Evolutionary conservation across 1,284 basidiomycete genomes (phyloP), one percentile per base, ranked within the genome.

Genomic region (Leccinum fallax): DNA sequence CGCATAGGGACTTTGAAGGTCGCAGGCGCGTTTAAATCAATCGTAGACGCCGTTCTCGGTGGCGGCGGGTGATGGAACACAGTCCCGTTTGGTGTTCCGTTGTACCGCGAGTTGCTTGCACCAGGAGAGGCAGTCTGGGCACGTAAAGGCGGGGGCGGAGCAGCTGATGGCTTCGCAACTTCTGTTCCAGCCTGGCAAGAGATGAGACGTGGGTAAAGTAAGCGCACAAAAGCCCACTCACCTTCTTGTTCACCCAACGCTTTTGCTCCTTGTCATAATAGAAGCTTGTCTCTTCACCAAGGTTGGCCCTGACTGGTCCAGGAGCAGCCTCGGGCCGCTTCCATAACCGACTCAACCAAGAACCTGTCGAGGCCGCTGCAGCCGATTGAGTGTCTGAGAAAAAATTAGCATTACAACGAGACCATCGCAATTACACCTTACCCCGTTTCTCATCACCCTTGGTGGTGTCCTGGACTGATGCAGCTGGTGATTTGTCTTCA

Each of bases 221-320:
- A 10, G 26, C 51, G 49, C 43, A 58, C 34, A 59, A n/a, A 30
- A 5, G 63, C 19, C 21, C 11, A 71, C 83, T 74, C 67, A 93
- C 94, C 78, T 92, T 95, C 78, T 93, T 96, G 77, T 98, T 96
- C 21, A 99, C 90, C 97, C 97, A 99, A 64, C 91, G 86, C 77
- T 97, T 97, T 65, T 92, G 84, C 24, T 98, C 95, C 69, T 92
- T 89, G 76, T 99, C 97, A 74, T 93, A 99, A 68, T 95, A 93
- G 79, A 99, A 97, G 53, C 88, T 83, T 34, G 85, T 94, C 72
- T 97, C 89, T 70, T 99, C 94, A 19, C 97, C 97, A 24, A 99
- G 84, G 68, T 94, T 98, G 16, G 97, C 97, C 73, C 88, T 91
- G 61, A 95, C 80, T 7, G 95, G 94, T 16, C 82, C 90, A 13